Base-by-base conservation (phyloP, 768 basidiomycete species). In the Leccinum variicolor region DNA sequence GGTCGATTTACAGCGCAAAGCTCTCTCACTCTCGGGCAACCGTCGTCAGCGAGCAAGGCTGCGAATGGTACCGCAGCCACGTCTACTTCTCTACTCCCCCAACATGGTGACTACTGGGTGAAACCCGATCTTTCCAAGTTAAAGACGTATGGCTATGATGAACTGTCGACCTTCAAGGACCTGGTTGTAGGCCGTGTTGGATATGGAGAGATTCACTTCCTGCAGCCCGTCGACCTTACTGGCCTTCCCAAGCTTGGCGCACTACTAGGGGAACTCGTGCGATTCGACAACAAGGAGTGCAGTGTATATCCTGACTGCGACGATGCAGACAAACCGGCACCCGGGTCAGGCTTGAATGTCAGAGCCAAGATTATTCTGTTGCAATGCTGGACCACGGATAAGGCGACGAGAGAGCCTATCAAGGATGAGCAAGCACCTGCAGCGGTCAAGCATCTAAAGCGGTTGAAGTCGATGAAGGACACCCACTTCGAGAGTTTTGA, bases 81-180 rank as follows among this genome's bases (percentile, higher is more conserved):
- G 2, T 53, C 66, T 13, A 31, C 65, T 11, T 63, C 76, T 19
- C 73, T 73, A 17, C 78, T 82, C 52, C 79, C 84, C 15, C 82
- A 86, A 59, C 85, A 94, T 60, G 97, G 95, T 43, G 92, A 97
- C 59, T 99, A 98, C 75, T 98, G 86, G 82, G 84, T 89, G 56
- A 86, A 86, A 61, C 97, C 97, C 13, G 83, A 86, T 54, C 74
- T 98, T 57, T 75, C 81, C 33, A 81, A 81, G 31, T 83, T 98
- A 60, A 84, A 86, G 66, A 82, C 84, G 56, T 77, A 82, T 25
- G 83, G 90, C 19, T 85, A 88, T 66, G 83, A 87, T 62, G 84
- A 92, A 55, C 76, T 98, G 25, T 83, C 84, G 7, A 75, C 85
- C 17, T 86, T 94, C 66, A 75, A 82, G 56, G 85, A 85, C 61